These are phyloP conservation scores for Rhazya stricta DNA, from an alignment of 257 asterid species.

Conservation along the genomic window DNA sequence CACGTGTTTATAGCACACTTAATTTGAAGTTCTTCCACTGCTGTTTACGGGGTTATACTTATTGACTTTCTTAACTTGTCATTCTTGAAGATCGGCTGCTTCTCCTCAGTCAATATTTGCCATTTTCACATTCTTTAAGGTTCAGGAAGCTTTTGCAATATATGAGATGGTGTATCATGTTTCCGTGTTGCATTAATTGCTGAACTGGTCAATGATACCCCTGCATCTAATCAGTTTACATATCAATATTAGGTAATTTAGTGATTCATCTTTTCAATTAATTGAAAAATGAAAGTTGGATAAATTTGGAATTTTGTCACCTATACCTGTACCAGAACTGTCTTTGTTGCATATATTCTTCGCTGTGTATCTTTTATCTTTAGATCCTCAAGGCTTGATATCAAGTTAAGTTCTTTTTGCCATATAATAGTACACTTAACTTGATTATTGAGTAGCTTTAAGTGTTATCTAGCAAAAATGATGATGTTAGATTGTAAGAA, in stretches of 20 bases:
- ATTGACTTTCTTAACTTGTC: neutral
- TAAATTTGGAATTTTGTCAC: neutral
- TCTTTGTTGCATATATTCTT: neutral
- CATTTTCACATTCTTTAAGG: neutral
- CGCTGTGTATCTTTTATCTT: neutral
- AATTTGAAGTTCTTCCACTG: neutral
- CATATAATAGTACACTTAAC: neutral
- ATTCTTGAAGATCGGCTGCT: neutral
- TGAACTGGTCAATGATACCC: neutral
- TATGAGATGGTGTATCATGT: neutral
- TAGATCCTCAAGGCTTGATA: neutral
- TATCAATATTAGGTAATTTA: neutral
- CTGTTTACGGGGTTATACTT: neutral
- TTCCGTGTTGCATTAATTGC: neutral
- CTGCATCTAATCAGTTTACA: neutral
- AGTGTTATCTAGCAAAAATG: neutral
- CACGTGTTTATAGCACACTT: neutral
- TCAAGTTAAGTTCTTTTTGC: neutral
- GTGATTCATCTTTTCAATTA: neutral
- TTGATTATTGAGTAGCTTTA: neutral
- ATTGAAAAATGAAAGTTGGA: neutral
- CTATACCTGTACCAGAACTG: neutral
- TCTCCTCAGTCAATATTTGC: neutral
- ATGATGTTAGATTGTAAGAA: conserved; percentile 14
- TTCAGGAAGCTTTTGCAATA: neutral